Percentiles rank a stretch among this genome's conserved stretches.
phyloP scores from a whole-genome alignment of 371 early-diverging fungal genomes.

The Mucor saturninus region DNA sequence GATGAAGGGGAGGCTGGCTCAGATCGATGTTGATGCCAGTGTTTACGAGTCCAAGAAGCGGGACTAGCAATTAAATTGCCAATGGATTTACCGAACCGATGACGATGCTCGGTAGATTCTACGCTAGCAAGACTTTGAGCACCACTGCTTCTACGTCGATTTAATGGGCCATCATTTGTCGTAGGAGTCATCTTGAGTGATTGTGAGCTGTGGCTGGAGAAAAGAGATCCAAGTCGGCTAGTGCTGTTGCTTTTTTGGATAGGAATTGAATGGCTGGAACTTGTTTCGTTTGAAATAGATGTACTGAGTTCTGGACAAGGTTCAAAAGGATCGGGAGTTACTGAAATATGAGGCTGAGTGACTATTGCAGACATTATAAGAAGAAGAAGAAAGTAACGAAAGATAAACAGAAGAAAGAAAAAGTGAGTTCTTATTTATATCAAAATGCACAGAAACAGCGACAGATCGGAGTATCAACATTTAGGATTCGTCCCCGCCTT shows the following conservation, averaged over 20 bases:
- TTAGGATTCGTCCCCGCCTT: too few species aligned
- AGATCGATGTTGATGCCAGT: slow-evolving; percentile 9
- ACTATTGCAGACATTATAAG: too few species aligned
- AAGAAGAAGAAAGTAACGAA: too few species aligned
- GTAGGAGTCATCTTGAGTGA: slow-evolving; percentile 3
- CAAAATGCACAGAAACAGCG: too few species aligned
- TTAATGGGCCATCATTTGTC: neutral
- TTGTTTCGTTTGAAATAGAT: too few species aligned
- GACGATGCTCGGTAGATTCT: neutral
- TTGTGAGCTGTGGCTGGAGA: neutral
- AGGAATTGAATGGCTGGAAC: neutral
- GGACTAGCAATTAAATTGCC: slow-evolving; percentile 25
- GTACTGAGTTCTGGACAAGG: too few species aligned
- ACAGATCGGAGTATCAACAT: too few species aligned
- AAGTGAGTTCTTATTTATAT: too few species aligned
- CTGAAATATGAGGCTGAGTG: too few species aligned
- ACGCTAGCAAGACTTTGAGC: slow-evolving; percentile 13
- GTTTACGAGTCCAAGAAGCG: slow-evolving; percentile 30
- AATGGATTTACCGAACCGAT: slow-evolving; percentile 22
- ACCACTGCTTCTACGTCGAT: slow-evolving; percentile 1
- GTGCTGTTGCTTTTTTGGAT: neutral
- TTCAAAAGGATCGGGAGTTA: too few species aligned
- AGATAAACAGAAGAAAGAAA: slow-evolving; percentile 7
- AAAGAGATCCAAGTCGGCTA: neutral
- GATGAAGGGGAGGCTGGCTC: slow-evolving; percentile 13